Percentiles rank a stretch among this genome's conserved stretches.
Conservation (phyloP, 257 asterid species). For the Lantana camara region DNA sequence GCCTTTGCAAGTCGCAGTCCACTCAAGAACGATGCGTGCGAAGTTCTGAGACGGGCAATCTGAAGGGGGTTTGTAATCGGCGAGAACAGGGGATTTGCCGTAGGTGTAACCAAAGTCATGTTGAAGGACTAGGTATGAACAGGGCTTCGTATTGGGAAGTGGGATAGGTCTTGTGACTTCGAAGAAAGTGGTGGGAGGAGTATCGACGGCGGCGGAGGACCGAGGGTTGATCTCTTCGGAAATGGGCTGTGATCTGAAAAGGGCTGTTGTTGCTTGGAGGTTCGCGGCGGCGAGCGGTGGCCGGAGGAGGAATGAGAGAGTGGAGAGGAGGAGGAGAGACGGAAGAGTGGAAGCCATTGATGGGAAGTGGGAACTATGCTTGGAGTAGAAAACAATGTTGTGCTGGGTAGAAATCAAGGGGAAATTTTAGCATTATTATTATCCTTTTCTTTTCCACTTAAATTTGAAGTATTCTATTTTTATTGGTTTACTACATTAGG, state of each 20-base stretch:
- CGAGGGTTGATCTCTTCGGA: conserved; percentile 24
- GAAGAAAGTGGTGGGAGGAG: conserved; percentile 49
- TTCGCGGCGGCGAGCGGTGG: conserved; percentile 37
- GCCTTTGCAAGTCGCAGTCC: conserved; percentile 71
- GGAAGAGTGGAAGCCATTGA: conserved; percentile 29
- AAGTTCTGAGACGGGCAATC: conserved; percentile 48
- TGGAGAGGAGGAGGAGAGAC: conserved; percentile 27
- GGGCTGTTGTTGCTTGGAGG: conserved; percentile 33
- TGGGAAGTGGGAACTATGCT: neutral
- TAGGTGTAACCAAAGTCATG: conserved; percentile 67
- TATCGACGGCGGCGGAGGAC: conserved; percentile 11
- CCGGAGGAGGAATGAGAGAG: conserved; percentile 33
- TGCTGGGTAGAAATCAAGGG: too few species aligned
- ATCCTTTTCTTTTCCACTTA: too few species aligned
- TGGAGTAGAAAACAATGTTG: too few species aligned
- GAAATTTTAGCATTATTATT: too few species aligned
- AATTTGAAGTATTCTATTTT: too few species aligned
- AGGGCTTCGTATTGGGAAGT: conserved; percentile 58
- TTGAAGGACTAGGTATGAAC: conserved; percentile 52
- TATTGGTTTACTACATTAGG: too few species aligned
- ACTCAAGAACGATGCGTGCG: conserved; percentile 60
- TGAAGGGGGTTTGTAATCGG: conserved; percentile 49
- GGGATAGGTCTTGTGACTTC: conserved; percentile 66
- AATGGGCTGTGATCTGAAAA: conserved; percentile 33
- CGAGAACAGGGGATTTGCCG: conserved; percentile 56